Percentiles rank a stretch among this genome's conserved stretches.
Evolutionary conservation across 192 early-diverging fungal genomes (phyloP).

Genomic region (Mortierella claussenii): DNA sequence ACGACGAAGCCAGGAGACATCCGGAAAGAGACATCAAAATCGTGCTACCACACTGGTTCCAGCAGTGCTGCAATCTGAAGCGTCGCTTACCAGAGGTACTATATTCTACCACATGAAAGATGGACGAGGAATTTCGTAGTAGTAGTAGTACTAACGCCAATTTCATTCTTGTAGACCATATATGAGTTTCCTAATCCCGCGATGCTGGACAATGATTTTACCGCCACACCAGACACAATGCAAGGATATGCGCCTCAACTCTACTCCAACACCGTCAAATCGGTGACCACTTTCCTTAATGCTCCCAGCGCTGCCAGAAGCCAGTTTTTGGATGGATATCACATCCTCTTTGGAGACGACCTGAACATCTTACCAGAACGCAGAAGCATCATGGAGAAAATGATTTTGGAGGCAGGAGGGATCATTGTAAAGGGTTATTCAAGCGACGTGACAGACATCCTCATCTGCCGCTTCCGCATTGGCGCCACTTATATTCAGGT

Average conservation of each 20-base stretch:
- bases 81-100: conserved; percentile 60
- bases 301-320: not conserved
- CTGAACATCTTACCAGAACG: conserved; percentile 21
- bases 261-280: conserved; percentile 23
- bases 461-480: conserved; percentile 40
- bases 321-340: conserved; percentile 10
- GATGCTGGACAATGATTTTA: conserved; percentile 9
- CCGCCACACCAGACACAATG: not conserved
- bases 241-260: conserved; percentile 17
- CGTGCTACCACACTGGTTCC: conserved; percentile 81
- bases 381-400: conserved; percentile 10
- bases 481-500: conserved; percentile 39
- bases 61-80: conserved; percentile 69
- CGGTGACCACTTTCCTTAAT: conserved; percentile 22
- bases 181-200: conserved; percentile 51
- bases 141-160: too few species aligned
- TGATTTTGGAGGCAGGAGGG: conserved; percentile 29
- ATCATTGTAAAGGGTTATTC: conserved; percentile 25
- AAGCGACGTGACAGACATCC: conserved; percentile 24
- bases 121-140: too few species aligned
- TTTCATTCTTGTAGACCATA: conserved; percentile 26
- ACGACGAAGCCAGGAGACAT: conserved; percentile 54
- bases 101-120: too few species aligned
- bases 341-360: conserved; percentile 20
- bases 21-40: conserved; percentile 63